phyloP scores from a whole-genome alignment of 108 stramenopile genomes.

The Conticribra weissflogii region DNA sequence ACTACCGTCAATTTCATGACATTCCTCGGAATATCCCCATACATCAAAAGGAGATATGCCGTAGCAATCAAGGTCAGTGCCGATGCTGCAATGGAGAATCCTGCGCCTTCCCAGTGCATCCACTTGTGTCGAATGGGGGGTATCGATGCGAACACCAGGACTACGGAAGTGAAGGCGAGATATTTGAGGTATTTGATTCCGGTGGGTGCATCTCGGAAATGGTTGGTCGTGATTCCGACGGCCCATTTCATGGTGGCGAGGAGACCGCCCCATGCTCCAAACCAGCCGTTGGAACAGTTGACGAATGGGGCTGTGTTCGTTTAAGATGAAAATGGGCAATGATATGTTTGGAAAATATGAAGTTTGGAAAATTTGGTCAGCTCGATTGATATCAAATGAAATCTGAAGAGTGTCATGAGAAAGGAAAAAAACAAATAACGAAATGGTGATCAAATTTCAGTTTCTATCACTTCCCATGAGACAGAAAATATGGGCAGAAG shows the following conservation, averaged over 20 bases:
- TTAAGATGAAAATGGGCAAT: too few relatives aligned
- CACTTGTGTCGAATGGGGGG: slow-evolving; percentile 24
- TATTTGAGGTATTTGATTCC: slow-evolving; percentile 26
- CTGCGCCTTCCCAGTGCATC: slow-evolving; percentile 20
- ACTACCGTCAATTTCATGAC: slow-evolving; percentile 33
- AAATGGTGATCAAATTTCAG: too few relatives aligned
- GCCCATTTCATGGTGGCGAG: slow-evolving; percentile 33
- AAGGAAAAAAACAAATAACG: too few relatives aligned
- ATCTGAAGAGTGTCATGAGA: too few relatives aligned
- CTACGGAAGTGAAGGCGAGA: slow-evolving; percentile 23
- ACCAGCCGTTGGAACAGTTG: slow-evolving; percentile 43
- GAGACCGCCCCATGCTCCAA: slow-evolving; percentile 46
- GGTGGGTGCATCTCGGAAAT: slow-evolving; percentile 19
- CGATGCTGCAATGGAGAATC: slow-evolving; percentile 38
- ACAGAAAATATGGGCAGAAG: too few relatives aligned
- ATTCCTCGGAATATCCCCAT: slow-evolving; percentile 33
- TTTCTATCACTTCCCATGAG: too few relatives aligned
- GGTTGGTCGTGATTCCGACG: slow-evolving; percentile 27
- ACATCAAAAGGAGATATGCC: slow-evolving; percentile 18
- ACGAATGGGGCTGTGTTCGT: slow-evolving; percentile 31
- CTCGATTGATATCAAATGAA: too few relatives aligned
- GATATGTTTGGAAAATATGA: too few relatives aligned
- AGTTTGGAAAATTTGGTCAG: too few relatives aligned
- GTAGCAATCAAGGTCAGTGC: slow-evolving; percentile 29
- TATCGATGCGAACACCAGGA: slow-evolving; percentile 40